phyloP scores from a whole-genome alignment of 768 basidiomycete species.

The Tephrocybe sp. region DNA sequence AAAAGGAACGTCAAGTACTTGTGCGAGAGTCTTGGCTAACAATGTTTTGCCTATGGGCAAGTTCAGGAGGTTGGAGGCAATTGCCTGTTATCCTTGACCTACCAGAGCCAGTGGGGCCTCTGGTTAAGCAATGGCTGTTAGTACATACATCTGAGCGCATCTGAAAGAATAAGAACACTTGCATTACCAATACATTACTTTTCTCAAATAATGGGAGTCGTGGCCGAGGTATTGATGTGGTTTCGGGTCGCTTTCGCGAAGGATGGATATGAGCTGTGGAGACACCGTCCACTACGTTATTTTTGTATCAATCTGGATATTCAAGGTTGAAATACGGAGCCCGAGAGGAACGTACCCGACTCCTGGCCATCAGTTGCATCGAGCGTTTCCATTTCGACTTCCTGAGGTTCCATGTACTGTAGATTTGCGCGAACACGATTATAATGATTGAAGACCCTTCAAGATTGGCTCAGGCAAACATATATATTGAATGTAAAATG shows the following conservation, averaged over 20 bases:
- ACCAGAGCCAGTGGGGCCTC: constrained; percentile 88
- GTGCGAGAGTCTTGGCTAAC: constrained; percentile 87
- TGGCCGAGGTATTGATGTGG: constrained; percentile 39
- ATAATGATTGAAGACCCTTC: constrained; percentile 92
- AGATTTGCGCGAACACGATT: constrained; percentile 80
- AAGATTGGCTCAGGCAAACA: constrained; percentile 4
- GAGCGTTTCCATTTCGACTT: constrained; percentile 14
- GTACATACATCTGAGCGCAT: neutral
- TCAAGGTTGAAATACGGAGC: neutral
- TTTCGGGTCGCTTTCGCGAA: constrained; percentile 39
- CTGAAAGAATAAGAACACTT: constrained; percentile 19
- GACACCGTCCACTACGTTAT: constrained; percentile 28
- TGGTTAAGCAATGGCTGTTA: constrained; percentile 20
- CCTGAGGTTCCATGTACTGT: constrained; percentile 41
- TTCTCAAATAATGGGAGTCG: constrained; percentile 77
- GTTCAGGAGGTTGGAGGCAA: neutral
- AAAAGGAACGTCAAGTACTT: constrained; percentile 90
- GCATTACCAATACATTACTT: constrained; percentile 94
- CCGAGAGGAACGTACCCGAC: constrained; percentile 15
- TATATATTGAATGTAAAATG: neutral
- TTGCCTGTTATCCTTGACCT: constrained; percentile 7
- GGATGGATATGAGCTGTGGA: constrained; percentile 63
- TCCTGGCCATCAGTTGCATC: constrained; percentile 8
- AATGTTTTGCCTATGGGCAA: constrained; percentile 75
- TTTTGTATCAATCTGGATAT: no score